These are phyloP conservation scores for Claviceps sp. DNA, from an alignment of 2,329 filamentous ascomycete species.

Conservation along the genomic window DNA sequence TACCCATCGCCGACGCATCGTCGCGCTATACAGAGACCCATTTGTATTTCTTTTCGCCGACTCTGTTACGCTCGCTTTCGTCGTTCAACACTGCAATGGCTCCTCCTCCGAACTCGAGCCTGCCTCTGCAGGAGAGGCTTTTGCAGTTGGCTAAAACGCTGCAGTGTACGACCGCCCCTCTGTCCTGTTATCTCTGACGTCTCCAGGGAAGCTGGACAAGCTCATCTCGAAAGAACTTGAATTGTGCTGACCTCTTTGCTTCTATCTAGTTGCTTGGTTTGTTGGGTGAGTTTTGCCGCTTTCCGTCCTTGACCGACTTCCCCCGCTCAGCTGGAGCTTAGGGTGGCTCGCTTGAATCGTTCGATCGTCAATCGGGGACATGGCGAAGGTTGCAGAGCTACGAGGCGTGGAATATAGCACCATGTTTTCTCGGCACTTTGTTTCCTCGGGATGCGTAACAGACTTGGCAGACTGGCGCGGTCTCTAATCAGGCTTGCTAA, in stretches of 20 bases:
- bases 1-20: neutral
- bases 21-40: neutral
- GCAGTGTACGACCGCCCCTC: conserved; percentile 55
- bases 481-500: conserved; percentile 3
- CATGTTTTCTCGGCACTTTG: neutral
- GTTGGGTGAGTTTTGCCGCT: conserved; percentile 49
- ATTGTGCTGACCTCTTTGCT: conserved; percentile 21
- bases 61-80: neutral
- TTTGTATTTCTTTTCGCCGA: neutral
- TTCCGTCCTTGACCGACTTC: conserved; percentile 6
- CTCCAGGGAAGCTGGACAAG: neutral
- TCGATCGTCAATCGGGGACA: neutral
- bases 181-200: neutral
- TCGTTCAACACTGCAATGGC: conserved; percentile 17
- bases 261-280: conserved; percentile 59
- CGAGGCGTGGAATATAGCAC: neutral
- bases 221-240: neutral
- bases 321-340: neutral
- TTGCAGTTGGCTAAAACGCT: conserved; percentile 73
- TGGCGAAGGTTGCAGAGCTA: neutral
- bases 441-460: neutral
- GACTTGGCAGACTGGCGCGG: neutral
- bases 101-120: conserved; percentile 55
- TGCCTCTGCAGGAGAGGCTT: conserved; percentile 63
- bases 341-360: neutral